A percentile compares a stretch with the other conserved stretches of the same genome.
phyloP scores from a whole-genome alignment of 169 alveolate genomes.

The Plasmodium gaboni region DNA sequence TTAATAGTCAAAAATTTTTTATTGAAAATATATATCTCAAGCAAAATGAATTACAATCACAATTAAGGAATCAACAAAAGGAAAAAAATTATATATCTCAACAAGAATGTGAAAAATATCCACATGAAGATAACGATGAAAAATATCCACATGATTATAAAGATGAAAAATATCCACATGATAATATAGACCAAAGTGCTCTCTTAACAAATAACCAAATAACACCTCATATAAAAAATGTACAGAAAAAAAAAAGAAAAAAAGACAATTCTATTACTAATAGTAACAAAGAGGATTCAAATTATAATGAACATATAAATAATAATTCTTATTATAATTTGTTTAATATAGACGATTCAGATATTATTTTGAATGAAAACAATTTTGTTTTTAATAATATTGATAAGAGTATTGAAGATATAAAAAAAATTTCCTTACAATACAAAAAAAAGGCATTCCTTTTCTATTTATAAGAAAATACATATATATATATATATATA shows the following conservation, averaged over 20 bases:
- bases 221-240: neutral
- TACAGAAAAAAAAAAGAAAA: neutral
- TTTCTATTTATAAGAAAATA: constrained; percentile 17
- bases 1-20: too few species aligned
- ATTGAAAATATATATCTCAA: too few species aligned
- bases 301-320: neutral
- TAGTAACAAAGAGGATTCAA: neutral
- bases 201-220: neutral
- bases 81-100: too few species aligned
- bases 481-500: too few species aligned
- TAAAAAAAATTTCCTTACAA: constrained; percentile 14
- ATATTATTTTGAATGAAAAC: constrained; percentile 8
- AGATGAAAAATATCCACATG: too few species aligned
- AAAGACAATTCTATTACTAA: neutral
- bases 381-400: constrained; percentile 18
- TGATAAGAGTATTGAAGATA: constrained; percentile 23
- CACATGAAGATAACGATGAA: too few species aligned
- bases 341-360: constrained; percentile 2
- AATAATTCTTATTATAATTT: neutral
- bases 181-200: too few species aligned
- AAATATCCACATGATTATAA: too few species aligned
- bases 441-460: constrained; percentile 54
- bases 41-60: too few species aligned
- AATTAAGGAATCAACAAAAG: too few species aligned
- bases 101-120: too few species aligned